phyloP scores from a whole-genome alignment of 306 rosid species.

The Lupinus albus region DNA sequence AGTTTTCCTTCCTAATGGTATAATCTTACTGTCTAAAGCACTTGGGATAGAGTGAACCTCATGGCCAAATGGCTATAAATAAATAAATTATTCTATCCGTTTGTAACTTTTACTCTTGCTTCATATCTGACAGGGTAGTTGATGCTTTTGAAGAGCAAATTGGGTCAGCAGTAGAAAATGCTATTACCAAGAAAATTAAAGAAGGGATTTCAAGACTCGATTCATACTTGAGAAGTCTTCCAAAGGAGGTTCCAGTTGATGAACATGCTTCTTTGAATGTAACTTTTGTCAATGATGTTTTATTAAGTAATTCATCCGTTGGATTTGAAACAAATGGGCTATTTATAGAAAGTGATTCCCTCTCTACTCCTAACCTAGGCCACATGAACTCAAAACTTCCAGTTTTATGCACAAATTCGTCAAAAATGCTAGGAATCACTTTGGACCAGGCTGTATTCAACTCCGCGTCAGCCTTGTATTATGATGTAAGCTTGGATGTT shows the following conservation, averaged over 20 bases:
- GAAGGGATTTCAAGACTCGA: conserved; percentile 76
- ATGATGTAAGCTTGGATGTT: conserved; percentile 57
- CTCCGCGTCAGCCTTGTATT: conserved; percentile 72
- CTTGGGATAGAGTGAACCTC: conserved; percentile 22
- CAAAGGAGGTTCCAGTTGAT: conserved; percentile 73
- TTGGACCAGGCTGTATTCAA: conserved; percentile 84
- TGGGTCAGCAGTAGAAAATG: conserved; percentile 68
- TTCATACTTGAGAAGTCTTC: conserved; percentile 67
- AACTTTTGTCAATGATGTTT: conserved; percentile 66
- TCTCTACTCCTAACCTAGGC: conserved; percentile 34
- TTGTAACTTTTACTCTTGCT: conserved; percentile 36
- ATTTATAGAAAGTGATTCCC: conserved; percentile 47
- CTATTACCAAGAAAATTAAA: conserved; percentile 65
- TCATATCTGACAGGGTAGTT: conserved; percentile 63
- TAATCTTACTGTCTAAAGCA: conserved; percentile 1
- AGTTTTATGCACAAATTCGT: conserved; percentile 57
- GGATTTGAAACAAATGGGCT: conserved; percentile 82
- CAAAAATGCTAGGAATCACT: conserved; percentile 85
- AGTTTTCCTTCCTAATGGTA: conserved; percentile 17
- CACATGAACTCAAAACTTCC: conserved; percentile 48
- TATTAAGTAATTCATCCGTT: conserved; percentile 64
- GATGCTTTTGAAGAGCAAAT: conserved; percentile 82
- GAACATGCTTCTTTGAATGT: conserved; percentile 70
- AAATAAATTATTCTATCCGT: background rate
- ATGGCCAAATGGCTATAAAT: background rate